Evolutionary conservation across 116 monocot genomes (phyloP).

Genomic region (Thalassia testudinum): DNA sequence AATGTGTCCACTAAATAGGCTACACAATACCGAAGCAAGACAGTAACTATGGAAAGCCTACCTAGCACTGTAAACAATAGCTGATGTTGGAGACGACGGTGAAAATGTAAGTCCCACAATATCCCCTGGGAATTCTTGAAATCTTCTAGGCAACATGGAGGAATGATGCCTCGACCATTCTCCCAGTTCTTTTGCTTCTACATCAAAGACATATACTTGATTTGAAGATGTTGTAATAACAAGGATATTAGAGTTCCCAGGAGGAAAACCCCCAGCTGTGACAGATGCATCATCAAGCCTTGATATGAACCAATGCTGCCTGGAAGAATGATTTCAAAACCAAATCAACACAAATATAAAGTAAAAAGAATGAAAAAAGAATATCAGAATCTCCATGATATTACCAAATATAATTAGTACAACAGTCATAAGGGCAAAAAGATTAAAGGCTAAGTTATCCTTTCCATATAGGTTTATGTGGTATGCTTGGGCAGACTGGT

Average conservation of each 20-base stretch:
- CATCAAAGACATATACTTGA: conserved; percentile 79
- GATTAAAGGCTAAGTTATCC: no score
- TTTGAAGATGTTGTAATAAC: conserved; percentile 80
- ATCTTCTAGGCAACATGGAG: conserved; percentile 58
- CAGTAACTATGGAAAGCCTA: conserved; percentile 6
- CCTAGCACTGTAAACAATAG: conserved; percentile 85
- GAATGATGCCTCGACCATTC: conserved; percentile 76
- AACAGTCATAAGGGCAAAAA: no score
- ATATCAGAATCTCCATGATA: no score
- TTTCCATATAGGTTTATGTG: no score
- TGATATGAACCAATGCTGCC: conserved; percentile 91
- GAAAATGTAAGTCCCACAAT: conserved; percentile 80
- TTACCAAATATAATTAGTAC: no score
- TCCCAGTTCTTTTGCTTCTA: conserved; percentile 76
- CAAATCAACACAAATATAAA: no score
- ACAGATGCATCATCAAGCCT: conserved; percentile 80
- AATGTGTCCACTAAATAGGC: no score
- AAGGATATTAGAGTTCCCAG: conserved; percentile 47
- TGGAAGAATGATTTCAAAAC: conserved; percentile 9
- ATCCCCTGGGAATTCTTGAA: conserved; percentile 95
- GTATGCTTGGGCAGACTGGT: no score
- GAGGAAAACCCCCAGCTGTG: conserved; percentile 84
- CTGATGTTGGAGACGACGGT: conserved; percentile 56
- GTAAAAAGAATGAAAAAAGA: background rate
- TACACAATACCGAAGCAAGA: no score